Evolutionary conservation across 805 yeast genomes (phyloP), one percentile per base, ranked within the genome.

Genomic region (Candida qinlingensis): DNA sequence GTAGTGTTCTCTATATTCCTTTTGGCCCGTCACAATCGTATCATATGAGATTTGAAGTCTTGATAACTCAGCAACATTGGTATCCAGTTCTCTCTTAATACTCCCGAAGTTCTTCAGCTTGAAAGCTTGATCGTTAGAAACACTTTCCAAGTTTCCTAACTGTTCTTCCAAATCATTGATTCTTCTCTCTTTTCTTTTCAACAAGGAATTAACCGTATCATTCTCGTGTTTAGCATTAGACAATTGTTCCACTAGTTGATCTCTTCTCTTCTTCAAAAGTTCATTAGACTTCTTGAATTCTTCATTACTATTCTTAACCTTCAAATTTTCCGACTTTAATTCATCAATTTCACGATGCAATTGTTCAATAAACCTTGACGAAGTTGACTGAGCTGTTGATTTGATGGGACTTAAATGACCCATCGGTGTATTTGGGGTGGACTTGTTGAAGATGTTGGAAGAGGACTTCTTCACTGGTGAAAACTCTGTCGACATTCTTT

Each of bases 151-250:
- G 26, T 76, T 80, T 46, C 73, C 72, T 48, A 76, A 64, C 54
- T 79, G 80, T 38, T 66, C 69, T 62, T 88, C 96, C 56, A 87
- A 66, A 54, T 85, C 92, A 31, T 69, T 58, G 28, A 86, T 76
- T 46, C 87, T 71, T 45, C 91, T 72, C 56, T 85, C 89, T 58
- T 86, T 85, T 45, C 95, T 70, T 52, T 76, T 79, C 50, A 87
- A 66, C 53, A 86, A 67, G 1, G 89, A 80, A 57, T 77, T 83
- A 39, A 85, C 72, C 70, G 83, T 83, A 54, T 86, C 90, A 56
- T 83, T 83, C 58, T 88, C 92, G 62, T 85, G 91, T 63, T 84
- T 84, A 37, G 85, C 71, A 53, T 81, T 82, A 31, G 88, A 80
- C 51, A 83, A 65, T 63, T 82, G 86, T 56, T 83, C 88, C 35